Conservation (phyloP, 75 land plant genomes). For the Azolla pinnata region DNA sequence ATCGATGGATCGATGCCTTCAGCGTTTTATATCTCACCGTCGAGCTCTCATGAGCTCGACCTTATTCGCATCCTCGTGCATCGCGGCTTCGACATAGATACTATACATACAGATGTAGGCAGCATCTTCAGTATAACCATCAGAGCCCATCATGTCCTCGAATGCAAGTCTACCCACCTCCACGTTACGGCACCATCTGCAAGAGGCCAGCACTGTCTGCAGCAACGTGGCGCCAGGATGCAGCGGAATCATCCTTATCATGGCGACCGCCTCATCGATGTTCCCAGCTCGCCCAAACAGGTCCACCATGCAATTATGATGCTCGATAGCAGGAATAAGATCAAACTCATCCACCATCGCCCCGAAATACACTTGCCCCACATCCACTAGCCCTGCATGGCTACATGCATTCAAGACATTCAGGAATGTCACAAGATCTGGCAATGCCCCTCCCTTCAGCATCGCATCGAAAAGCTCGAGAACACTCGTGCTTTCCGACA, state of each 20-base stretch:
- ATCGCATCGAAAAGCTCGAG: no score
- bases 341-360: neutral
- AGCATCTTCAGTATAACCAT: no score
- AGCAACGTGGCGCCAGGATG: neutral
- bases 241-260: neutral
- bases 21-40: no score
- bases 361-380: neutral
- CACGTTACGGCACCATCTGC: neutral
- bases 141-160: no score
- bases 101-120: no score
- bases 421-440: neutral
- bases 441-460: neutral
- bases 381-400: neutral
- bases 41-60: no score
- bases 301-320: neutral
- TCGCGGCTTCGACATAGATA: no score
- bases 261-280: neutral
- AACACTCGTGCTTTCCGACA: no score
- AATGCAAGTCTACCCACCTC: neutral
- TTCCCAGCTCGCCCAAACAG: neutral
- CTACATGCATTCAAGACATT: neutral
- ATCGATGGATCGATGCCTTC: no score
- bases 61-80: no score
- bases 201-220: neutral
- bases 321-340: neutral